Conservation (phyloP, 441 rosid genomes). For the Pelargonium cotyledonis region DNA sequence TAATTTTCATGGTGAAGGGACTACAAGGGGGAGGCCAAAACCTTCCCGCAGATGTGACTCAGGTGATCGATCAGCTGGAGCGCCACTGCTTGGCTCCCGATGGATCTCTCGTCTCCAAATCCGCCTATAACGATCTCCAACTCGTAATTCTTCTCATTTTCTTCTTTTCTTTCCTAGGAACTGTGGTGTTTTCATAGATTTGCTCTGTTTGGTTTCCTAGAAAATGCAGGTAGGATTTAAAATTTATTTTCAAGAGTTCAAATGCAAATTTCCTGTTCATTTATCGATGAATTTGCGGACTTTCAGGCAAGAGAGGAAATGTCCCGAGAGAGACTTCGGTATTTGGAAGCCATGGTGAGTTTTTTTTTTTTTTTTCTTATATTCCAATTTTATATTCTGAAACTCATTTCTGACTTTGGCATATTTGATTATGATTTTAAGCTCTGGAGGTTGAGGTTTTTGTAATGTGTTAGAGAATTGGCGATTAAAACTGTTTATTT, state of each 20-base stretch:
- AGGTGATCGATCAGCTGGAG: conserved; percentile 86
- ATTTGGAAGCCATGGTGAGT: conserved; percentile 84
- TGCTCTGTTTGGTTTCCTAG: conserved; percentile 6
- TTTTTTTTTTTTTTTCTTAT: neutral
- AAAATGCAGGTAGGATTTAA: neutral
- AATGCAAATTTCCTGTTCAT: neutral
- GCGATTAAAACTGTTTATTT: neutral
- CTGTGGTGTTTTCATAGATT: conserved; percentile 5
- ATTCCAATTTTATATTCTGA: too few species aligned
- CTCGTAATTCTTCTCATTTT: conserved; percentile 39
- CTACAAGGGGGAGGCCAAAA: conserved; percentile 54
- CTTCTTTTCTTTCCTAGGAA: conserved; percentile 1
- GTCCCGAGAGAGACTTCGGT: conserved; percentile 81
- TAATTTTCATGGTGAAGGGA: conserved; percentile 50
- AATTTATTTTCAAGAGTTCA: neutral
- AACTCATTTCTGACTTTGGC: too few species aligned
- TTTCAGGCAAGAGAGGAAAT: conserved; percentile 91
- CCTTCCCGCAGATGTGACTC: conserved; percentile 69
- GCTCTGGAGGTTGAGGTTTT: conserved; percentile 16
- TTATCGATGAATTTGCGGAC: conserved; percentile 3
- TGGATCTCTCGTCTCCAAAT: conserved; percentile 89
- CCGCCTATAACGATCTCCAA: conserved; percentile 74
- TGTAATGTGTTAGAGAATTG: neutral
- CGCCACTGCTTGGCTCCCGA: conserved; percentile 94
- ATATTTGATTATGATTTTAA: neutral